These are phyloP conservation scores for Plasmopara muralis DNA, from an alignment of 352 stramenopile species.

Conservation along the genomic window DNA sequence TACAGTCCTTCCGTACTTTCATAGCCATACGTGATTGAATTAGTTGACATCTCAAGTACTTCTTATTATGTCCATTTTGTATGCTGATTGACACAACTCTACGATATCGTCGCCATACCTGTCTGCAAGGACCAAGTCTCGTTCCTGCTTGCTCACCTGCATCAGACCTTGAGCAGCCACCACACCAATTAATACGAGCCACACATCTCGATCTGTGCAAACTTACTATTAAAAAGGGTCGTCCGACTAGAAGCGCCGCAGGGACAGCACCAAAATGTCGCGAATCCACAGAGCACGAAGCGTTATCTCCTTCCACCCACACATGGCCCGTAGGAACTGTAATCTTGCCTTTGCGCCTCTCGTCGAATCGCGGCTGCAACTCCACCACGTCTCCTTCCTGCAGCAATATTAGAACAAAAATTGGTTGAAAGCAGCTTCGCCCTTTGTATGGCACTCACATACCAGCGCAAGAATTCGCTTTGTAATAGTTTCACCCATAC, in stretches of 20 bases:
- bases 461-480: slow-evolving; percentile 85
- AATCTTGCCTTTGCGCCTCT: slow-evolving; percentile 46
- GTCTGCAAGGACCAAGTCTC: too few relatives aligned
- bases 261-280: slow-evolving; percentile 92
- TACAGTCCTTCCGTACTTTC: too few relatives aligned
- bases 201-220: not conserved
- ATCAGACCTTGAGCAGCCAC: slow-evolving; percentile 18
- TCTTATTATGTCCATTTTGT: too few relatives aligned
- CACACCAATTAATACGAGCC: slow-evolving; percentile 6
- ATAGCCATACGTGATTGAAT: too few relatives aligned
- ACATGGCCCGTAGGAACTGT: slow-evolving; percentile 90
- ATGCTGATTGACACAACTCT: too few relatives aligned
- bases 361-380: slow-evolving; percentile 65
- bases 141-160: not conserved
- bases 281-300: slow-evolving; percentile 90
- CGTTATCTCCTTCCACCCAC: slow-evolving; percentile 97
- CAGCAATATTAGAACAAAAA: not conserved
- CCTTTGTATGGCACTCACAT: not conserved
- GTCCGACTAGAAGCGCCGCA: slow-evolving; percentile 75
- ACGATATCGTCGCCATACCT: too few relatives aligned
- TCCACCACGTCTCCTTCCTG: slow-evolving; percentile 79
- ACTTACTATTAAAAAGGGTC: slow-evolving; percentile 60
- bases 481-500: slow-evolving; percentile 65
- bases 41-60: too few relatives aligned
- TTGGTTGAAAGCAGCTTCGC: not conserved